These are phyloP conservation scores for Cynanchum wilfordii DNA, from an alignment of 257 asterid species.

Conservation along the genomic window DNA sequence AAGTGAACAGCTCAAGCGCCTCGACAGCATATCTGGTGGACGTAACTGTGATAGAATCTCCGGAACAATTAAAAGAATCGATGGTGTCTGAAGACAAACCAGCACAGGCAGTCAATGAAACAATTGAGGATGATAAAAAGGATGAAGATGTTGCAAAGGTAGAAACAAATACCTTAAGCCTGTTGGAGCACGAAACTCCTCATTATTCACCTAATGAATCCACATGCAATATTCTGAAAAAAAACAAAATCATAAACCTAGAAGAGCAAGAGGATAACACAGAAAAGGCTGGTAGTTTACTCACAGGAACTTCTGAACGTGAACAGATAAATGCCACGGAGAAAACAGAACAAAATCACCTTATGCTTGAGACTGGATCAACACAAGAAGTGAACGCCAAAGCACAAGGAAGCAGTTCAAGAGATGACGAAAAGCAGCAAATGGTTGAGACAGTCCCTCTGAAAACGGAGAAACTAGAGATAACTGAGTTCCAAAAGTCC, in stretches of 20 bases:
- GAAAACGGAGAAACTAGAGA: constrained; percentile 16
- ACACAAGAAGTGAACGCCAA: constrained; percentile 17
- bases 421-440: constrained; percentile 7
- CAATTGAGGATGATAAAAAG: neutral
- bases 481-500: constrained; percentile 22
- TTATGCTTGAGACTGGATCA: constrained; percentile 8
- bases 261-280: constrained; percentile 19
- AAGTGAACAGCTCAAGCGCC: neutral
- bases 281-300: constrained; percentile 13
- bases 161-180: constrained; percentile 13
- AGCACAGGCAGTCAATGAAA: neutral
- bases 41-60: neutral
- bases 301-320: constrained; percentile 17
- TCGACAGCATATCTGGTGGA: neutral
- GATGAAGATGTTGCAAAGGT: neutral
- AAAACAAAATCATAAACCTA: neutral
- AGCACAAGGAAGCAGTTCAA: constrained; percentile 10
- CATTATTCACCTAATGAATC: neutral
- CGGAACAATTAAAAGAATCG: neutral
- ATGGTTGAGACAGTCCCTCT: constrained; percentile 16
- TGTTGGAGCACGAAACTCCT: neutral
- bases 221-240: neutral
- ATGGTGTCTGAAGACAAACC: neutral
- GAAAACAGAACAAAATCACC: neutral
- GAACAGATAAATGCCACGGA: constrained; percentile 24